phyloP scores from a whole-genome alignment of 371 early-diverging fungal genomes.

The Massospora cicadina region DNA sequence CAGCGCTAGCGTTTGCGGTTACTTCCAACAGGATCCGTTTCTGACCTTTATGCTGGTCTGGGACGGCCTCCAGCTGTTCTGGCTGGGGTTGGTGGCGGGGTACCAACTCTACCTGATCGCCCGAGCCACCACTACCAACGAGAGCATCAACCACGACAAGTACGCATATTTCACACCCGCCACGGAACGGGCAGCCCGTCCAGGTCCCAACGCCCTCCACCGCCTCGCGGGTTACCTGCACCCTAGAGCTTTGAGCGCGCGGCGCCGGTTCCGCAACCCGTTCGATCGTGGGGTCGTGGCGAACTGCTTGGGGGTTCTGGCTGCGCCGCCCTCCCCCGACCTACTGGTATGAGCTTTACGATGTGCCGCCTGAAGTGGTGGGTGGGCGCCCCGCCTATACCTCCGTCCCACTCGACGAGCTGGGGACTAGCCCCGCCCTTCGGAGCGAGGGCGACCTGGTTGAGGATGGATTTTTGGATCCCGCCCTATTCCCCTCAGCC shows the following conservation, averaged over 20 bases:
- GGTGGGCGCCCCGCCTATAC: not conserved
- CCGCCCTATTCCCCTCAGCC: not conserved
- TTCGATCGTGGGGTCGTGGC: slow-evolving; percentile 47
- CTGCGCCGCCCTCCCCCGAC: slow-evolving; percentile 12
- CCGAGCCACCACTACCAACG: slow-evolving; percentile 73
- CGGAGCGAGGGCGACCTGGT: not conserved
- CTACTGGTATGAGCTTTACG: not conserved
- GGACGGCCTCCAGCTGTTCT: slow-evolving; percentile 50
- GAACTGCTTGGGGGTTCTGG: slow-evolving; percentile 74
- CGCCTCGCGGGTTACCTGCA: slow-evolving; percentile 17
- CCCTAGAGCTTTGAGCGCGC: slow-evolving; percentile 9
- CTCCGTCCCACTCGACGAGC: not conserved
- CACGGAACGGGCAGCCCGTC: slow-evolving; percentile 13
- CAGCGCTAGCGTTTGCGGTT: not conserved
- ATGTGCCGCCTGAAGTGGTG: not conserved
- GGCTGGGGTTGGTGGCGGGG: slow-evolving; percentile 56
- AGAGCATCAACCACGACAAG: slow-evolving; percentile 50
- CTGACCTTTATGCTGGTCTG: slow-evolving; percentile 25
- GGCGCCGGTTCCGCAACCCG: slow-evolving; percentile 20
- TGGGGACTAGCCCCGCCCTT: not conserved
- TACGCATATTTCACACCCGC: slow-evolving; percentile 24
- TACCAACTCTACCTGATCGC: slow-evolving; percentile 68
- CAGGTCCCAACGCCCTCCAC: slow-evolving; percentile 13
- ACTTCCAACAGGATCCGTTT: slow-evolving; percentile 1
- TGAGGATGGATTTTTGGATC: not conserved